Base-by-base conservation (phyloP, 176 grass and related monocot genomes). In the Poa annua region DNA sequence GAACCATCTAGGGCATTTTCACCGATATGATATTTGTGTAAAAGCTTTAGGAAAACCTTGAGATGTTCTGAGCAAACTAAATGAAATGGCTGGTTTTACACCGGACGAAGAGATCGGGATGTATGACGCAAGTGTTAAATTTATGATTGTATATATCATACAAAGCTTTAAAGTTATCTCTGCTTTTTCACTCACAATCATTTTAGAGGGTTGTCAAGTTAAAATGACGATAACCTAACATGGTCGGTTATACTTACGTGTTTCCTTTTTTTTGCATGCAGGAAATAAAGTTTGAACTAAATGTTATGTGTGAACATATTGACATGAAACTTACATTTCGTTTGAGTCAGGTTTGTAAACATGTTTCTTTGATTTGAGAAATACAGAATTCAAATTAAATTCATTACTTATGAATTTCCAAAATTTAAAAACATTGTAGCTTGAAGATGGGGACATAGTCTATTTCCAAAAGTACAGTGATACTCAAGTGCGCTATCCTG, bases 381-480 rank as follows among this genome's bases (percentile, higher is more conserved):
- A 29, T 66, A 39, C 35, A 80, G 1, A 66, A 51, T 56, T 80
- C 16, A 19, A 64, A 57, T 82, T 82, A 50, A 54, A 66, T 29
- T 5, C 20, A 7, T 55, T 79, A 56, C 26, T 80, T 78, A 70
- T 66, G 73, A 35, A 22, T 72, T 86, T 20, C 22, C 34, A 24
- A 48, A 54, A 78, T 29, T 29, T 29, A 29, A 29, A 29, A 29
- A 29, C 66, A 69, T 80, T 92, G 61, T 80, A 97, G 94, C 91
- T 97, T 92, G 94, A 97, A 86, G 94, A 94, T 90, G 94, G 94
- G 16, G 94, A 97, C 76, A 94, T 97, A 48, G 56, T 97, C 44
- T 97, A 87, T 85, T 87, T 88, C 77, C 89, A 92, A 84, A 97
- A 88, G 88, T 74, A 81, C n/a, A 82, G 67, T 88, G 85, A 83